phyloP scores from a whole-genome alignment of 2,329 filamentous ascomycete genomes.

The Ceratocystis huliohia region DNA sequence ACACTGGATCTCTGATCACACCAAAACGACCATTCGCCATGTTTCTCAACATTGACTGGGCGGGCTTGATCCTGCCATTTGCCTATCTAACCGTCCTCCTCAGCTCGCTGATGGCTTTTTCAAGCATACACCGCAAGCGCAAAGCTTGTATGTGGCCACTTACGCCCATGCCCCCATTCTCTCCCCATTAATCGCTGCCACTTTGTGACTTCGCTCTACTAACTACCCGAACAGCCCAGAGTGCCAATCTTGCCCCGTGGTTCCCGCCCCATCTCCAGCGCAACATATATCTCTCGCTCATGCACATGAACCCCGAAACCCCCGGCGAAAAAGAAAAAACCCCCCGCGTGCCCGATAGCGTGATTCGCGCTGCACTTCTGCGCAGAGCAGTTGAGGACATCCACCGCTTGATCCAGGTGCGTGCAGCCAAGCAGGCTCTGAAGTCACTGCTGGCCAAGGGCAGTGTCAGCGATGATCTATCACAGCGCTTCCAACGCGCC shows the following conservation, averaged over 20 bases:
- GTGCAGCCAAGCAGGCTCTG: conserved; percentile 78
- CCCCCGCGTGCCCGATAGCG: conserved; percentile 61
- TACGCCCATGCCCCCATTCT: neutral
- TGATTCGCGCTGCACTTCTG: conserved; percentile 78
- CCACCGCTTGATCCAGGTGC: conserved; percentile 75
- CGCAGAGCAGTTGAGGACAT: conserved; percentile 88
- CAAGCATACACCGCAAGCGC: conserved; percentile 80
- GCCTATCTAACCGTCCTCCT: conserved; percentile 80
- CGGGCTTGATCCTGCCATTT: conserved; percentile 73
- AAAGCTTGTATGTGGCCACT: conserved; percentile 54
- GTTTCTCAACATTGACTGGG: conserved; percentile 56
- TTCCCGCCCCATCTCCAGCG: conserved; percentile 82
- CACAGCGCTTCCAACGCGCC: conserved; percentile 79
- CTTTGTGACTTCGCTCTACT: conserved; percentile 19
- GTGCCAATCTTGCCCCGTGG: conserved; percentile 82
- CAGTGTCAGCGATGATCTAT: conserved; percentile 89
- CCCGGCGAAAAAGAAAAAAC: conserved; percentile 60
- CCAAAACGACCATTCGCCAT: conserved; percentile 27
- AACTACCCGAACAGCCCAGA: conserved; percentile 43
- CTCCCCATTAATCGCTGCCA: neutral
- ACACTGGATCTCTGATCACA: conserved; percentile 16
- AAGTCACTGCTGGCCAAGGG: conserved; percentile 73
- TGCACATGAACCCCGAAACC: conserved; percentile 58
- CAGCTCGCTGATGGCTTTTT: conserved; percentile 84
- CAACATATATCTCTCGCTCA: conserved; percentile 85